These are phyloP conservation scores for Aspergillus sp. DNA, from an alignment of 2,329 filamentous ascomycete genomes.

Conservation along the genomic window DNA sequence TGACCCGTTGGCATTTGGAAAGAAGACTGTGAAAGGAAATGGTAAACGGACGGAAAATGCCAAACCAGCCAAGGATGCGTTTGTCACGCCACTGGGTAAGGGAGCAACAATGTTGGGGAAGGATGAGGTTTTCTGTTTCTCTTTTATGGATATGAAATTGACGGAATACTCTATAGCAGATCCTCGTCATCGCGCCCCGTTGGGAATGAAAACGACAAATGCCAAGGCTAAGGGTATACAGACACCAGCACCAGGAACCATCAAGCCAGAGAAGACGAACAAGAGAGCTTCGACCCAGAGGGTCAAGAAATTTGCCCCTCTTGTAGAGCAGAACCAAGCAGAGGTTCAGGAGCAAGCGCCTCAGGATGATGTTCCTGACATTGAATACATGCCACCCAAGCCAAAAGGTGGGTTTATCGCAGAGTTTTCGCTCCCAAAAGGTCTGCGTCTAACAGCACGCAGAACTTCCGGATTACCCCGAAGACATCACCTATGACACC, in stretches of 20 bases:
- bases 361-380: constrained; percentile 63
- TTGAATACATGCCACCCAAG: constrained; percentile 84
- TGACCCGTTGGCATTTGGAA: constrained; percentile 55
- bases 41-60: constrained; percentile 55
- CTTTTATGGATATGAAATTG: constrained; percentile 2
- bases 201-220: constrained; percentile 96
- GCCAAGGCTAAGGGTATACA: constrained; percentile 70
- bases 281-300: constrained; percentile 58
- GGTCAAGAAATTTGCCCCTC: constrained; percentile 53
- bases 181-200: constrained; percentile 67
- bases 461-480: constrained; percentile 42
- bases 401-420: constrained; percentile 45
- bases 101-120: constrained; percentile 4
- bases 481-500: constrained; percentile 44
- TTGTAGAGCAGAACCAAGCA: constrained; percentile 39
- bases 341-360: constrained; percentile 44
- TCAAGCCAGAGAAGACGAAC: constrained; percentile 60
- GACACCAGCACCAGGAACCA: constrained; percentile 57
- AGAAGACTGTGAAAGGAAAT: constrained; percentile 53
- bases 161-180: constrained; percentile 35
- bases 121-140: background rate
- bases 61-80: constrained; percentile 58
- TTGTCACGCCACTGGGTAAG: constrained; percentile 78
- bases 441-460: constrained; percentile 22
- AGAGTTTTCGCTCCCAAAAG: background rate